A percentile compares a stretch with the other conserved stretches of the same genome.
Conservation (phyloP, 2,329 filamentous ascomycete species). For the Cladophialophora chaetospira region DNA sequence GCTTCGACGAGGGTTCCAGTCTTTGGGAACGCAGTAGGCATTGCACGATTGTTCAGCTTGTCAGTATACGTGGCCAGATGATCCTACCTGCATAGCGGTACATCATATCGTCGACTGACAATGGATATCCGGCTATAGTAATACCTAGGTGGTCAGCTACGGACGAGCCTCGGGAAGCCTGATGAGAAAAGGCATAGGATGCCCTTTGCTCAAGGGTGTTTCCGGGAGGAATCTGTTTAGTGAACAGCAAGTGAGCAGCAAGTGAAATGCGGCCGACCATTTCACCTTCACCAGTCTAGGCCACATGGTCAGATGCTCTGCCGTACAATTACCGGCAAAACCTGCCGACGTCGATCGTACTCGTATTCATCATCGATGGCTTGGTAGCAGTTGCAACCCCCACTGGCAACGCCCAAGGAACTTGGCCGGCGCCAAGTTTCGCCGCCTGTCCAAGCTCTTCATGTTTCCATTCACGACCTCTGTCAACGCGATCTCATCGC, state of each 20-base stretch:
- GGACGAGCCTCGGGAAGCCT: neutral
- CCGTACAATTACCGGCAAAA: too few relatives aligned
- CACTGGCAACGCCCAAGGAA: neutral
- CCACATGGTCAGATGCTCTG: neutral
- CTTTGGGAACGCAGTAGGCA: neutral
- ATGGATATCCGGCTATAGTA: neutral
- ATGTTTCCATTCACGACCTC: neutral
- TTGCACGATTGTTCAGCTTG: neutral
- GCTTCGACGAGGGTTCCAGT: slow-evolving; percentile 14
- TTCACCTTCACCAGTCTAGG: neutral
- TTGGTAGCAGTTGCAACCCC: slow-evolving; percentile 11
- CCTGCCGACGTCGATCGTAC: slow-evolving; percentile 1
- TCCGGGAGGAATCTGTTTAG: neutral
- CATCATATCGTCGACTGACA: neutral
- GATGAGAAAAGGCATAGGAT: neutral
- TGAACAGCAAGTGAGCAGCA: neutral
- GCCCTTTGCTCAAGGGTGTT: too few relatives aligned
- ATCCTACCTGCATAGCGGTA: neutral
- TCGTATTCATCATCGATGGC: slow-evolving; percentile 1
- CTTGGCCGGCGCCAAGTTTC: neutral
- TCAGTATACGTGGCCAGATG: neutral
- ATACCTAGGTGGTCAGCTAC: neutral
- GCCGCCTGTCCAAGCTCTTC: neutral
- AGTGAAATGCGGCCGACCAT: neutral
- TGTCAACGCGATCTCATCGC: neutral